A percentile compares a stretch with the other conserved stretches of the same genome.
Conservation (phyloP, 148 eudicot species). For the Euryodendron excelsum region DNA sequence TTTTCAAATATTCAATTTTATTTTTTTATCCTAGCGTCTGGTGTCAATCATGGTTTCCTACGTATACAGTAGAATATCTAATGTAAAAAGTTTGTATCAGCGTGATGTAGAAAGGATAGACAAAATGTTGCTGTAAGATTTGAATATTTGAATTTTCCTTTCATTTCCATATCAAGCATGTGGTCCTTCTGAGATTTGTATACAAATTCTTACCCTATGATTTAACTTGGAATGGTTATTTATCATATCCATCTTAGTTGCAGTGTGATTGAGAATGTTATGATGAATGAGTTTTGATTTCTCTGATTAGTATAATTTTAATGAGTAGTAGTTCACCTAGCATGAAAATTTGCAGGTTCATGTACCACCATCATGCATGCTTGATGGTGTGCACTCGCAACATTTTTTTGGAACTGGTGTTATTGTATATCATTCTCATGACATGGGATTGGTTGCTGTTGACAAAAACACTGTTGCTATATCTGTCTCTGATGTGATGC, state of each 20-base stretch:
- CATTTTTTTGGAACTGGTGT: slow-evolving; percentile 95
- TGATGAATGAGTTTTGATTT: slow-evolving; percentile 4
- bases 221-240: not conserved
- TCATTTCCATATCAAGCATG: no score
- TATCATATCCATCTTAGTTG: not conserved
- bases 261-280: not conserved
- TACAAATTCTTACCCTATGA: not conserved
- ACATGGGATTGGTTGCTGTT: slow-evolving; percentile 87
- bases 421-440: slow-evolving; percentile 75
- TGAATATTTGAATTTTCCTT: no score
- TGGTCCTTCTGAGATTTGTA: no score
- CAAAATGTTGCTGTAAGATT: not conserved
- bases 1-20: no score
- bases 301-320: not conserved
- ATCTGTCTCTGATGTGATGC: slow-evolving; percentile 84
- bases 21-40: no score
- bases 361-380: slow-evolving; percentile 94
- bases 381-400: slow-evolving; percentile 91
- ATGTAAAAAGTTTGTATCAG: no score
- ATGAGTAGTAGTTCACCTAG: not conserved
- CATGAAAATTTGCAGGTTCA: slow-evolving; percentile 64
- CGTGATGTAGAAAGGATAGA: no score
- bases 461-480: slow-evolving; percentile 97
- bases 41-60: no score
- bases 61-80: no score